phyloP scores from a whole-genome alignment of 129 eudicot species.

The Flaveria linearis region DNA sequence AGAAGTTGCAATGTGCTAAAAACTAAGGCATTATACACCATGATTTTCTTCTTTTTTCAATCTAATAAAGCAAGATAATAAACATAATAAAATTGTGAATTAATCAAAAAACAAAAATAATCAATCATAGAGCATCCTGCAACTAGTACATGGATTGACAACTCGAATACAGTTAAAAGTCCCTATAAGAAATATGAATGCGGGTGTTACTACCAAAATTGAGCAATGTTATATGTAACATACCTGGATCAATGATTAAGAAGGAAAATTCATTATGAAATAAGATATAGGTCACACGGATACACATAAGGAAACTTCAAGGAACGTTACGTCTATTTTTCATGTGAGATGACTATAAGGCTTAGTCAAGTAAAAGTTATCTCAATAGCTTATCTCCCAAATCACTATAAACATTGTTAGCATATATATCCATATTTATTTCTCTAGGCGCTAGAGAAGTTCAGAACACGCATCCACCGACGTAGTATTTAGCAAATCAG shows the following conservation, averaged over 20 bases:
- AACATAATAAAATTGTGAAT: neutral
- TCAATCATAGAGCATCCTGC: neutral
- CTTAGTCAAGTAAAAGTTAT: constrained; percentile 7
- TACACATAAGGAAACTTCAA: constrained; percentile 10
- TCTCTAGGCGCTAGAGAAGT: neutral
- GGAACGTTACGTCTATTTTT: neutral
- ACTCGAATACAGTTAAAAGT: neutral
- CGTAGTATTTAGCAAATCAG: constrained; percentile 7
- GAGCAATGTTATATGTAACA: neutral
- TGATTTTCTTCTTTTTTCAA: neutral
- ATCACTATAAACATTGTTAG: neutral
- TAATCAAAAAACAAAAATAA: neutral
- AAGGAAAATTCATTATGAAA: neutral
- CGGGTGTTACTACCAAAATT: neutral
- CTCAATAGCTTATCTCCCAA: neutral
- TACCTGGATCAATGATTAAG: constrained; percentile 16
- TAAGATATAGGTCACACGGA: constrained; percentile 8
- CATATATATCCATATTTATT: neutral
- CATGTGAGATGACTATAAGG: neutral
- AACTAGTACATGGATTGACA: neutral
- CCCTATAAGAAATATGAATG: constrained; percentile 1
- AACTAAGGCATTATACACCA: constrained; percentile 2
- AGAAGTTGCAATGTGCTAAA: neutral
- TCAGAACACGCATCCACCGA: neutral
- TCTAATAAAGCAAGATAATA: constrained; percentile 21